Evolutionary conservation across 2,329 filamentous ascomycete genomes (phyloP).

Genomic region (Nemania sp.): DNA sequence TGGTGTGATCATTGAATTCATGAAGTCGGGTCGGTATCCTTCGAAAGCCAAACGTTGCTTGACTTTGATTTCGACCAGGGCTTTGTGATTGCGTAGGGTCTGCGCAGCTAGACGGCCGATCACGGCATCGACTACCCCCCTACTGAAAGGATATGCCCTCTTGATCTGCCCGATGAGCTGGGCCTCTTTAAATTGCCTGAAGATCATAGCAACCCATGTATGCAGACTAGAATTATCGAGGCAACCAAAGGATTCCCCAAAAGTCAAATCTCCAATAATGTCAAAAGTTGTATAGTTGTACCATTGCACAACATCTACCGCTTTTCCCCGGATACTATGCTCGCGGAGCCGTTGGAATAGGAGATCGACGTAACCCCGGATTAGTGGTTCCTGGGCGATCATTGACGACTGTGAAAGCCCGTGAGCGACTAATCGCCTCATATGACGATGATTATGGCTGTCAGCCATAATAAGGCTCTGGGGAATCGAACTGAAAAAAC

Average conservation of each 20-base stretch:
- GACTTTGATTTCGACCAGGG: not conserved
- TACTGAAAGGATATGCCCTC: constrained; percentile 1
- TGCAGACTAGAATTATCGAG: not conserved
- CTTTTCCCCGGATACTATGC: not conserved
- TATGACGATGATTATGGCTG: not conserved
- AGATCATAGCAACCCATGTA: not conserved
- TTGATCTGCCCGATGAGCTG: not conserved
- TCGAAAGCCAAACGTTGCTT: not conserved
- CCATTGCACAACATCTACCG: not conserved
- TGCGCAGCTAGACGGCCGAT: not conserved
- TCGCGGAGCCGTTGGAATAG: not conserved
- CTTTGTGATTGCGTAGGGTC: not conserved
- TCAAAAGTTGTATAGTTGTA: not conserved
- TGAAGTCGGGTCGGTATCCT: not conserved
- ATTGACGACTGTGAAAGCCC: not conserved
- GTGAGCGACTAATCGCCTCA: not conserved
- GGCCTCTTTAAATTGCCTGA: not conserved
- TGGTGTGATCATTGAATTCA: not conserved
- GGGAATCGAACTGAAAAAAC: not conserved
- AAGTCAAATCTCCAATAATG: not conserved
- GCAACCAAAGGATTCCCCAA: not conserved
- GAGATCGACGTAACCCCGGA: not conserved
- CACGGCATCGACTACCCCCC: not conserved
- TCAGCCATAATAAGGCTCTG: not conserved
- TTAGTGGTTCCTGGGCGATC: not conserved